These are phyloP conservation scores for Xerocomus amazonicus DNA, from an alignment of 1,284 basidiomycete genomes.

Conservation along the genomic window DNA sequence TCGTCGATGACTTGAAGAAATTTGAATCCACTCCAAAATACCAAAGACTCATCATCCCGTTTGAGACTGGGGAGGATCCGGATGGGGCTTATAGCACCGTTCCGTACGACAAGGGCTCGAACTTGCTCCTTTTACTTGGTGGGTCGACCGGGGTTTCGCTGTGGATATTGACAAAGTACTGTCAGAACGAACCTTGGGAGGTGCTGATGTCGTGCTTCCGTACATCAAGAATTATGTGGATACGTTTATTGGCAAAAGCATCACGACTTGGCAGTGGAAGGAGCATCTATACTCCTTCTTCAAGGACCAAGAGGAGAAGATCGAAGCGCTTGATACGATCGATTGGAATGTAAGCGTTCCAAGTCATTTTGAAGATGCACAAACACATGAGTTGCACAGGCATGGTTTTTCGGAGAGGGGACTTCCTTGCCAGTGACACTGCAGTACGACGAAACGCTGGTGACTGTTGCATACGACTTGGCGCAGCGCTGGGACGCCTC, in stretches of 20 bases:
- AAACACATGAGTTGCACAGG: conserved; percentile 37
- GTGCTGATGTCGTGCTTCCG: conserved; percentile 80
- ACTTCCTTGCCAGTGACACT: conserved; percentile 73
- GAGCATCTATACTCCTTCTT: conserved; percentile 9
- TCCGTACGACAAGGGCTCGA: conserved; percentile 75
- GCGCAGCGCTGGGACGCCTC: conserved; percentile 78
- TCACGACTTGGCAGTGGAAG: conserved; percentile 89
- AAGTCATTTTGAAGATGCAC: background rate
- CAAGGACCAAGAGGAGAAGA: background rate
- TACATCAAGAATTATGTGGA: conserved; percentile 81
- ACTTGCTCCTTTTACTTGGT: conserved; percentile 70
- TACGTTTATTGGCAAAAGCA: conserved; percentile 77
- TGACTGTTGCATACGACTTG: conserved; percentile 65
- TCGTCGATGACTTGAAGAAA: conserved; percentile 49
- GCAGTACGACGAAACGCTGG: conserved; percentile 82
- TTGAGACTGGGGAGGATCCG: conserved; percentile 81
- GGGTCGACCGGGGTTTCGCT: conserved; percentile 8
- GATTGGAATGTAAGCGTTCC: background rate
- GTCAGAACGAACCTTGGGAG: conserved; percentile 78
- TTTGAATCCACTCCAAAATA: conserved; percentile 52
- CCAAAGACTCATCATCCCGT: conserved; percentile 84
- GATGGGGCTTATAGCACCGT: conserved; percentile 75
- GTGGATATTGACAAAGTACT: background rate
- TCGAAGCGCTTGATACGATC: background rate
- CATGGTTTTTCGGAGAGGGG: conserved; percentile 89